Evolutionary conservation across 345 rosid genomes (phyloP).

Genomic region (Moricandia arvensis): DNA sequence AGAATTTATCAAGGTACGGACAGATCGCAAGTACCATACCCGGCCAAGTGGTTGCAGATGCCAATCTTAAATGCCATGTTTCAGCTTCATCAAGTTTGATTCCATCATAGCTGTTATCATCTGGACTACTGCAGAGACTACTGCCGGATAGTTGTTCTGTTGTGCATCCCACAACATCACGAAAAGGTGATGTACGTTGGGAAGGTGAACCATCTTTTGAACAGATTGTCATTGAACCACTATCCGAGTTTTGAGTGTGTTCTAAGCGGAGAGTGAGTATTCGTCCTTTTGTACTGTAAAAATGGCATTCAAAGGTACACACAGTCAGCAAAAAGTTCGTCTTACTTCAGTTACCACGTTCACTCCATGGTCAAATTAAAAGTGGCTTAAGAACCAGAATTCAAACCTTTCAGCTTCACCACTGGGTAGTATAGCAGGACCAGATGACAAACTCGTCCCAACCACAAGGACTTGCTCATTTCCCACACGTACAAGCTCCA

Average conservation of each 20-base stretch:
- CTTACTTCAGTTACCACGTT: constrained; percentile 19
- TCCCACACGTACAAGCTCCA: constrained; percentile 86
- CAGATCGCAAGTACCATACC: constrained; percentile 96
- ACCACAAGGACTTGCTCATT: constrained; percentile 80
- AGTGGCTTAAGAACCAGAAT: neutral
- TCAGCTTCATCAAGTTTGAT: constrained; percentile 81
- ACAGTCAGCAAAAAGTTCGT: constrained; percentile 23
- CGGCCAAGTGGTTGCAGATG: constrained; percentile 52
- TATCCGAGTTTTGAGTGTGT: constrained; percentile 65
- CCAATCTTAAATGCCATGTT: constrained; percentile 70
- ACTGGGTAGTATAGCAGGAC: constrained; percentile 94
- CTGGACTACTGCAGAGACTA: constrained; percentile 84
- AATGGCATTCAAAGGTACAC: constrained; percentile 25
- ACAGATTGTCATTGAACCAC: constrained; percentile 66
- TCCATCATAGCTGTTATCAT: constrained; percentile 77
- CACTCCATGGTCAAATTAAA: constrained; percentile 12
- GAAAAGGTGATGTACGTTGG: constrained; percentile 77
- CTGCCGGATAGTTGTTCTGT: constrained; percentile 78
- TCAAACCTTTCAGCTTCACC: constrained; percentile 97
- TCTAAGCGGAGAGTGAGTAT: constrained; percentile 73
- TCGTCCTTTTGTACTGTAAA: constrained; percentile 87
- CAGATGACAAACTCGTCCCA: constrained; percentile 85
- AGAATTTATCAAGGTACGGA: constrained; percentile 84
- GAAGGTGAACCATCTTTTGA: constrained; percentile 74
- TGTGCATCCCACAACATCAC: constrained; percentile 51